Percentiles rank a stretch among this genome's conserved stretches.
Evolutionary conservation across 2,329 filamentous ascomycete species (phyloP).

Genomic region (Alternaria metachromatica): DNA sequence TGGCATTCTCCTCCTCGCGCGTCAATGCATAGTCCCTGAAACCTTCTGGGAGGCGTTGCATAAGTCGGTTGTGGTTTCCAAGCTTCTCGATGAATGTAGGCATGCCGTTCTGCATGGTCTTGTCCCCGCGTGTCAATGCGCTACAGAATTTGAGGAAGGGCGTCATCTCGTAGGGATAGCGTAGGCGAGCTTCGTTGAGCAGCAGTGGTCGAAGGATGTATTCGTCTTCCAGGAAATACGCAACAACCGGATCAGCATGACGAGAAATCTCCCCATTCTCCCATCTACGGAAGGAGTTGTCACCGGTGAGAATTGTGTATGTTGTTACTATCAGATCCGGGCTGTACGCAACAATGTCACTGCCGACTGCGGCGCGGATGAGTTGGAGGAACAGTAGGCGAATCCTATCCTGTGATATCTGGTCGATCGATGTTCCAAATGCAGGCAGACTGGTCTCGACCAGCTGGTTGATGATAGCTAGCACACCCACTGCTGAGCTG

Average conservation of each 20-base stretch:
- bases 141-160: slow-evolving; percentile 78
- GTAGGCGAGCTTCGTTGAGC: slow-evolving; percentile 72
- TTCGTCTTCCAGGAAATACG: slow-evolving; percentile 64
- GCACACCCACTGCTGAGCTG: slow-evolving; percentile 32
- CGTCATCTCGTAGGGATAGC: slow-evolving; percentile 85
- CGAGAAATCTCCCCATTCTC: slow-evolving; percentile 25
- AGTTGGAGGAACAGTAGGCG: slow-evolving; percentile 73
- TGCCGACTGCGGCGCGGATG: slow-evolving; percentile 68
- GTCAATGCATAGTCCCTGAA: slow-evolving; percentile 80
- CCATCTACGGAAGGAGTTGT: slow-evolving; percentile 49
- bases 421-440: slow-evolving; percentile 58
- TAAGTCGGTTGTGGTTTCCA: slow-evolving; percentile 74
- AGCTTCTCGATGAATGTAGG: slow-evolving; percentile 66
- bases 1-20: slow-evolving; percentile 85
- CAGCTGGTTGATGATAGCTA: slow-evolving; percentile 35
- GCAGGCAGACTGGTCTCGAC: slow-evolving; percentile 35
- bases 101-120: slow-evolving; percentile 57
- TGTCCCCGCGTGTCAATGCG: slow-evolving; percentile 61
- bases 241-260: slow-evolving; percentile 49
- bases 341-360: slow-evolving; percentile 70
- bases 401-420: slow-evolving; percentile 66
- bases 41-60: slow-evolving; percentile 73
- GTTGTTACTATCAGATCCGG: slow-evolving; percentile 72
- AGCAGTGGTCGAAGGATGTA: slow-evolving; percentile 61
- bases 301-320: slow-evolving; percentile 66